These are phyloP conservation scores for Cryptococcus sp. DNA, from an alignment of 1,284 basidiomycete species.

Conservation along the genomic window DNA sequence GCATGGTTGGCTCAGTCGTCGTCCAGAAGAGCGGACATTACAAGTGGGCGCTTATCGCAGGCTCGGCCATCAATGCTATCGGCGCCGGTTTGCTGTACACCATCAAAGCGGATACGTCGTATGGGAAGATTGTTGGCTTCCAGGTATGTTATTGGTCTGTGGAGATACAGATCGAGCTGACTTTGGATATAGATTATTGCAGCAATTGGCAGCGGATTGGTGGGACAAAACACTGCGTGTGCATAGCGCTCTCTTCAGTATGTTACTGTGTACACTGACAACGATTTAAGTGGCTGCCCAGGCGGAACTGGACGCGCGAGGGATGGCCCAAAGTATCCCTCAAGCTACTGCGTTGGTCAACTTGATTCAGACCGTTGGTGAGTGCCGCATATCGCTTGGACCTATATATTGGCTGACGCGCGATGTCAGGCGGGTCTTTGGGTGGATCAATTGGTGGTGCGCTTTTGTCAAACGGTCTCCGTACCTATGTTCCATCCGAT, in stretches of 20 bases:
- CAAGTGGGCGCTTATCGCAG: conserved; percentile 14
- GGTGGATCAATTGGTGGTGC: conserved; percentile 14
- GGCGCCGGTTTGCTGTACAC: conserved; percentile 15
- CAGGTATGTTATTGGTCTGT: conserved; percentile 3
- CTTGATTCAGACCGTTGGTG: conserved; percentile 13
- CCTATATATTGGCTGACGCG: not conserved
- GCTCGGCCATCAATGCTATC: conserved; percentile 7
- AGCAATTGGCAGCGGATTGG: conserved; percentile 6
- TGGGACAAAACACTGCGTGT: conserved; percentile 10
- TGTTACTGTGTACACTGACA: not conserved
- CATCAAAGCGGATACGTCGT: conserved; percentile 6
- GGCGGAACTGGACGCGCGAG: conserved; percentile 10
- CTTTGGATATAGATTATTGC: conserved; percentile 3
- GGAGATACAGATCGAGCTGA: not conserved
- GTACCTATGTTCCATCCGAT: conserved; percentile 7
- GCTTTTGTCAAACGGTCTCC: conserved; percentile 5
- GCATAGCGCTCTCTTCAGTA: not conserved
- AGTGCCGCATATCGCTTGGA: not conserved
- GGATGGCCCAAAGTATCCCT: conserved; percentile 8
- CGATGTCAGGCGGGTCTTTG: not conserved
- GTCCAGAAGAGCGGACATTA: conserved; percentile 17
- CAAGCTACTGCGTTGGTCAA: conserved; percentile 15
- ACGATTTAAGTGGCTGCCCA: conserved; percentile 10
- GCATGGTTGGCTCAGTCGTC: conserved; percentile 13
- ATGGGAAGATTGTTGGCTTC: conserved; percentile 6